Conservation (phyloP, 768 basidiomycete genomes). For the Suillus variegatus region DNA sequence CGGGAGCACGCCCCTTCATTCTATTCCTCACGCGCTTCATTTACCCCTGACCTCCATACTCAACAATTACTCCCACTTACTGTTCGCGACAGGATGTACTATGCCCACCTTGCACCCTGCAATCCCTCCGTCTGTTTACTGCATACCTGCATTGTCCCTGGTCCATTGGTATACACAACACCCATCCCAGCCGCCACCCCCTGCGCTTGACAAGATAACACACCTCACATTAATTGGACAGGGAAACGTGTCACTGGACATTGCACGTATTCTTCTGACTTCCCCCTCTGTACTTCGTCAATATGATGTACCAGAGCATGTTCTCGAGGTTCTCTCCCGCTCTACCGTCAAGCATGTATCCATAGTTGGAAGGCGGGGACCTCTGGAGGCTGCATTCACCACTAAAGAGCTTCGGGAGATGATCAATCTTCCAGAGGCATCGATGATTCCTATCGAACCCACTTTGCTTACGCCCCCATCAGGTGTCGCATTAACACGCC, state of each 20-base stretch:
- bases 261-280: conserved; percentile 88
- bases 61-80: conserved; percentile 77
- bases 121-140: conserved; percentile 49
- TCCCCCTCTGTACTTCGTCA: conserved; percentile 56
- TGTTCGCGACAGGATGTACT: conserved; percentile 87
- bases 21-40: conserved; percentile 52
- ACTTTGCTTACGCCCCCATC: conserved; percentile 41
- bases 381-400: conserved; percentile 87
- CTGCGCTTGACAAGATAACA: conserved; percentile 60
- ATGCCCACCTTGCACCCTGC: conserved; percentile 59
- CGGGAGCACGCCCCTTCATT: conserved; percentile 32
- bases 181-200: conserved; percentile 63
- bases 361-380: conserved; percentile 85
- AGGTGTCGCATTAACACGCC: conserved; percentile 47
- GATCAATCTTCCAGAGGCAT: conserved; percentile 58
- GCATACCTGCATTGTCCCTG: conserved; percentile 74
- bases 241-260: conserved; percentile 93
- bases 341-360: conserved; percentile 75
- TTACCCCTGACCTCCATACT: conserved; percentile 65
- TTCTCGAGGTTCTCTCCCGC: conserved; percentile 63
- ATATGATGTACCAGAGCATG: conserved; percentile 79
- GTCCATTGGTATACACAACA: conserved; percentile 98
- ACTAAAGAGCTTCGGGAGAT: conserved; percentile 93
- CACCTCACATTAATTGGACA: conserved; percentile 90
- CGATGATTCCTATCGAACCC: conserved; percentile 63